A percentile compares a stretch with the other conserved stretches of the same genome.
phyloP scores from a whole-genome alignment of 2,329 filamentous ascomycete genomes.

The Drechslera avenae region DNA sequence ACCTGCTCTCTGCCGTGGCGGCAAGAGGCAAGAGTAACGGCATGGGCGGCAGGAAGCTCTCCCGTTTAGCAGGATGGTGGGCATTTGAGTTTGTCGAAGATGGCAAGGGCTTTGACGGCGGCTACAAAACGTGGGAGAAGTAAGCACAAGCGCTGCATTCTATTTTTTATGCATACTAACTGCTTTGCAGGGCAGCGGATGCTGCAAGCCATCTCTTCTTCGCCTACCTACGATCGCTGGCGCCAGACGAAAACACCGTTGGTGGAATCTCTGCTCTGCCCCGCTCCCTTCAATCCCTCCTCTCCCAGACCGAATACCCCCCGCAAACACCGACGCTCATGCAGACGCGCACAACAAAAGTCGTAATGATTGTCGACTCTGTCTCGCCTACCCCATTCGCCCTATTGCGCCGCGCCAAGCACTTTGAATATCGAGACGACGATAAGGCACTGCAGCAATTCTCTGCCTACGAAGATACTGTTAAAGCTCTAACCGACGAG shows the following conservation, averaged over 20 bases:
- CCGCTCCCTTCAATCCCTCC: conserved; percentile 85
- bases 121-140: conserved; percentile 87
- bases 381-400: conserved; percentile 95
- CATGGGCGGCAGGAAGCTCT: conserved; percentile 89
- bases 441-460: conserved; percentile 85
- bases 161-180: conserved; percentile 33
- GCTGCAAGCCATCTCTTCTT: conserved; percentile 98
- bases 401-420: conserved; percentile 83
- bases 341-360: conserved; percentile 80
- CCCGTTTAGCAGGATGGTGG: conserved; percentile 97
- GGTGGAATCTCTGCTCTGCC: conserved; percentile 85
- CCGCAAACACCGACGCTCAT: conserved; percentile 78
- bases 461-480: conserved; percentile 85
- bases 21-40: conserved; percentile 94
- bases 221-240: conserved; percentile 87
- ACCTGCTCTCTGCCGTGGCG: conserved; percentile 85
- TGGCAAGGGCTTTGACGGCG: conserved; percentile 90
- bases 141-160: conserved; percentile 51
- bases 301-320: conserved; percentile 93
- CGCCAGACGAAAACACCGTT: conserved; percentile 73
- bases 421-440: conserved; percentile 93
- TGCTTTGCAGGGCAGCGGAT: conserved; percentile 76
- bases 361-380: conserved; percentile 94
- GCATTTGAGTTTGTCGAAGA: conserved; percentile 90
- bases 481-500: conserved; percentile 88